phyloP scores from a whole-genome alignment of 345 rosid species.

The Arabis hirsuta region DNA sequence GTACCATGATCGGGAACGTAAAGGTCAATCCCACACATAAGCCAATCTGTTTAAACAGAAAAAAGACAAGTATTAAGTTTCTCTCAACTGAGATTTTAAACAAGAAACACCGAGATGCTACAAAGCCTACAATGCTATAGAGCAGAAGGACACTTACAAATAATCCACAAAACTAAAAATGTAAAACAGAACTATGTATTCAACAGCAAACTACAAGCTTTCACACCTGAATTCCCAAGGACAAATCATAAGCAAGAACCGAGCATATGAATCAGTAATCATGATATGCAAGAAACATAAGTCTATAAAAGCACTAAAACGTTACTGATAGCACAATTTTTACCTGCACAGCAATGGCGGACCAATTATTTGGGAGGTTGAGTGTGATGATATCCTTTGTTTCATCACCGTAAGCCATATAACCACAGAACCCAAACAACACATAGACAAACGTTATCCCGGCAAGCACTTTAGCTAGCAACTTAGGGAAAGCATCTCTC shows the following conservation, averaged over 20 bases:
- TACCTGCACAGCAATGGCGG: constrained; percentile 81
- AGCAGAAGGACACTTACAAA: not conserved
- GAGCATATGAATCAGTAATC: not conserved
- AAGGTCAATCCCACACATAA: constrained; percentile 82
- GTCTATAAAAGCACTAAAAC: not conserved
- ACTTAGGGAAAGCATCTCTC: constrained; percentile 57
- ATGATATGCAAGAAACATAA: not conserved
- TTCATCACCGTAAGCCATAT: constrained; percentile 88
- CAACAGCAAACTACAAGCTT: not conserved
- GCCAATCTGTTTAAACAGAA: constrained; percentile 63
- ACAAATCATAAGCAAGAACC: constrained; percentile 1
- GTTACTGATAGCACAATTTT: not conserved
- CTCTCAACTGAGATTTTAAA: not conserved
- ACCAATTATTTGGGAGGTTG: constrained; percentile 77
- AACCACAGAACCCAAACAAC: constrained; percentile 77
- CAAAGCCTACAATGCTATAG: too few species aligned
- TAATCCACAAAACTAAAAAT: not conserved
- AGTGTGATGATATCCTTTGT: constrained; percentile 82
- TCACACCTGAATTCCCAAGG: not conserved
- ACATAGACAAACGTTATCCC: constrained; percentile 69
- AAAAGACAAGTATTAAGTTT: not conserved
- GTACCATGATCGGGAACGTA: constrained; percentile 89
- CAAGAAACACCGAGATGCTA: not conserved
- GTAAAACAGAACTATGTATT: not conserved
- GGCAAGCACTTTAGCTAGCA: constrained; percentile 65